Conservation (phyloP, 1,284 basidiomycete species). For the Malassezia dermatis region DNA sequence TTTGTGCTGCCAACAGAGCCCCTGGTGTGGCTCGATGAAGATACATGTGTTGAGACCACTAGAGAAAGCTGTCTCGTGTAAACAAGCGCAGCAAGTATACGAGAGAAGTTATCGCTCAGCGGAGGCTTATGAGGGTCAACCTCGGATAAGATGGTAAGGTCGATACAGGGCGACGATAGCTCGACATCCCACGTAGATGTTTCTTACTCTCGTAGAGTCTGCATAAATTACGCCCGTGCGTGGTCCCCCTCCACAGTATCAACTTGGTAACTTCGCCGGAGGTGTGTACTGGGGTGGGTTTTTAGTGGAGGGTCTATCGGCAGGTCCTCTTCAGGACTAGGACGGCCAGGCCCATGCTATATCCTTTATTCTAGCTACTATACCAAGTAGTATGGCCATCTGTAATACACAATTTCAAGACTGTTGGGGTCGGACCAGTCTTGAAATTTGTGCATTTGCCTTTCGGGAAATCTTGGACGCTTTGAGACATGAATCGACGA, state of each 20-base stretch:
- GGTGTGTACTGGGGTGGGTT: not conserved
- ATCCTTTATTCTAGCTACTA: not conserved
- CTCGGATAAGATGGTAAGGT: not conserved
- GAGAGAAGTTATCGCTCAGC: not conserved
- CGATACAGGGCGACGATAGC: not conserved
- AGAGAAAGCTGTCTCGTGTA: not conserved
- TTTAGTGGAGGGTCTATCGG: not conserved
- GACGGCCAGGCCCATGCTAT: not conserved
- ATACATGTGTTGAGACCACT: not conserved
- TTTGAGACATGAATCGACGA: too few relatives aligned
- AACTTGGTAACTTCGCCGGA: not conserved
- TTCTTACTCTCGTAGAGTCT: not conserved
- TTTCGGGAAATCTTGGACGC: too few relatives aligned
- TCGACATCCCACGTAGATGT: not conserved
- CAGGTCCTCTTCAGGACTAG: not conserved
- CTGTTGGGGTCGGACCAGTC: too few relatives aligned
- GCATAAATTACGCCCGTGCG: not conserved
- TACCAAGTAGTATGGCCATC: too few relatives aligned
- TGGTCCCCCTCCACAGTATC: not conserved
- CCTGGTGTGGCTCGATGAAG: not conserved
- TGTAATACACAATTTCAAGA: too few relatives aligned
- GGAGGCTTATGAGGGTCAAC: not conserved
- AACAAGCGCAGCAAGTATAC: not conserved
- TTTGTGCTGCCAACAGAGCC: not conserved
- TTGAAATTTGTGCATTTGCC: too few relatives aligned